phyloP scores from a whole-genome alignment of 169 alveolate genomes.

The Plasmodium gonderi region DNA sequence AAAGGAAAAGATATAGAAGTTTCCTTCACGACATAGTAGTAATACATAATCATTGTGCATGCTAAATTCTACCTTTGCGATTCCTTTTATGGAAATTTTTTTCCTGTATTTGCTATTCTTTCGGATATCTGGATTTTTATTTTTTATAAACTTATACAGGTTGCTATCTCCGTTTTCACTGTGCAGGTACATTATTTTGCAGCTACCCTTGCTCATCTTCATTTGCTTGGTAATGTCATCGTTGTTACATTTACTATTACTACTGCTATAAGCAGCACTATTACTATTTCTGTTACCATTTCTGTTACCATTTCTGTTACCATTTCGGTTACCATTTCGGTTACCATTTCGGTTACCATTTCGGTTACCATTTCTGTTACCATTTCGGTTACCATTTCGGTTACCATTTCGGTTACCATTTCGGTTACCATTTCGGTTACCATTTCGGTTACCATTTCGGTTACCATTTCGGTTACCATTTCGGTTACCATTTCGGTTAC shows the following conservation, averaged over 20 bases:
- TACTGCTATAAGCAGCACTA: neutral
- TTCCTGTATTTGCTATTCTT: conserved; percentile 4
- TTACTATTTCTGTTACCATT: neutral
- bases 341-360: neutral
- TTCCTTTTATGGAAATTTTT: conserved; percentile 46
- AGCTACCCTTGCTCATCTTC: neutral
- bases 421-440: neutral
- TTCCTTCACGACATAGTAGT: conserved; percentile 9
- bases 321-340: neutral
- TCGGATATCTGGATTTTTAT: conserved; percentile 8
- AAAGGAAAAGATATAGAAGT: conserved; percentile 73
- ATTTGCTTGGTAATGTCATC: neutral
- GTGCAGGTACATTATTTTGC: conserved; percentile 19
- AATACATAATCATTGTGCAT: conserved; percentile 65
- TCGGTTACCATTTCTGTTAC: neutral
- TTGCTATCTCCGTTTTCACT: conserved; percentile 35
- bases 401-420: neutral
- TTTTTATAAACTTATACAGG: conserved; percentile 22
- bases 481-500: neutral
- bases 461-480: neutral
- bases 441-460: neutral
- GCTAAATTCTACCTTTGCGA: conserved; percentile 47
- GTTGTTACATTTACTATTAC: neutral
- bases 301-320: neutral
- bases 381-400: neutral